Conservation (phyloP, 2,329 filamentous ascomycete species). For the Penicillium italicum region DNA sequence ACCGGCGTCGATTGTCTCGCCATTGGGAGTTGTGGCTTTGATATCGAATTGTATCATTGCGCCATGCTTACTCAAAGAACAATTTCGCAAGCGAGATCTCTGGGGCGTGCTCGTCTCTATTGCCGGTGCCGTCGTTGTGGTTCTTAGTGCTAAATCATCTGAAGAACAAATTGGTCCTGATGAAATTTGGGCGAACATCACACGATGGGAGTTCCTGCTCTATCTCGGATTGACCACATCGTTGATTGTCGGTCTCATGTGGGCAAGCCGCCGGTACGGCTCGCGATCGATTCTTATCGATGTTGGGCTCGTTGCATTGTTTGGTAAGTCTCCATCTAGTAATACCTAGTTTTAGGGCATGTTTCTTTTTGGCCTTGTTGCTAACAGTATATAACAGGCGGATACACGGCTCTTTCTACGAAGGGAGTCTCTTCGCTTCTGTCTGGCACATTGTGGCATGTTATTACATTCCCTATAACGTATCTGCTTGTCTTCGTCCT, state of each 20-base stretch:
- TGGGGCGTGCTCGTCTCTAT: conserved; percentile 86
- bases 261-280: conserved; percentile 79
- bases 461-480: conserved; percentile 86
- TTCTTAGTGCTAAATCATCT: conserved; percentile 81
- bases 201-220: conserved; percentile 81
- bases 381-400: conserved; percentile 55
- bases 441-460: conserved; percentile 82
- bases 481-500: conserved; percentile 80
- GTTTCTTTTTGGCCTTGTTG: conserved; percentile 1
- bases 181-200: conserved; percentile 86
- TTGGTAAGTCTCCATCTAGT: conserved; percentile 58
- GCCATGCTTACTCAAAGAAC: conserved; percentile 87
- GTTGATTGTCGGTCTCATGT: conserved; percentile 74
- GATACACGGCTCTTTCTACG: conserved; percentile 93
- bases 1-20: conserved; percentile 94
- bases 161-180: conserved; percentile 88
- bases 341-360: not conserved
- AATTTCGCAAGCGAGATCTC: conserved; percentile 78
- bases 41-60: conserved; percentile 97
- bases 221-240: conserved; percentile 74
- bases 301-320: conserved; percentile 85
- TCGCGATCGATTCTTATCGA: conserved; percentile 84
- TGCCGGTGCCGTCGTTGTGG: conserved; percentile 83
- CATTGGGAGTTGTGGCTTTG: conserved; percentile 91
- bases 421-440: conserved; percentile 95